Percentiles rank a stretch among this genome's conserved stretches.
phyloP scores from a whole-genome alignment of 768 basidiomycete species.

The Cystofilobasidium capitatum region DNA sequence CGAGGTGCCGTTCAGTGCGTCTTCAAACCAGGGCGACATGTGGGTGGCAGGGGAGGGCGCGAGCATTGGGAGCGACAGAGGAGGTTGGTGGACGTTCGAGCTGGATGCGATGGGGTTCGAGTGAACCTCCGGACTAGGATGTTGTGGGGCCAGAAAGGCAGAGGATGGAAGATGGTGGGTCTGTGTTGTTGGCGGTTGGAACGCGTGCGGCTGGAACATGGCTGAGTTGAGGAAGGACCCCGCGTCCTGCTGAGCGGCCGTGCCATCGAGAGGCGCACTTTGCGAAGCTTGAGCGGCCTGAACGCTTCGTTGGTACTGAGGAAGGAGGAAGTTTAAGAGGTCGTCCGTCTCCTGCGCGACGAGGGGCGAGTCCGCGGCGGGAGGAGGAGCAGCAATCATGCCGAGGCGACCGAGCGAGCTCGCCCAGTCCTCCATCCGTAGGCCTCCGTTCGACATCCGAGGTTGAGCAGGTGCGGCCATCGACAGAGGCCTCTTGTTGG shows the following conservation, averaged over 20 bases:
- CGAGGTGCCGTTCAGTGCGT: neutral
- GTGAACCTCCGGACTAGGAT: too few relatives aligned
- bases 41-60: neutral
- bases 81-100: too few relatives aligned
- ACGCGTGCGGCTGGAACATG: too few relatives aligned
- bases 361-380: neutral
- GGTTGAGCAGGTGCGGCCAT: neutral
- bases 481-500: neutral
- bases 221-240: too few relatives aligned
- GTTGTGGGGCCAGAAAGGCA: too few relatives aligned
- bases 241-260: neutral
- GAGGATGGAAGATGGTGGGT: too few relatives aligned
- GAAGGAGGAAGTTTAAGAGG: neutral
- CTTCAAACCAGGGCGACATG: neutral
- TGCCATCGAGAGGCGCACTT: neutral
- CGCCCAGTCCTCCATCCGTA: conserved; percentile 5
- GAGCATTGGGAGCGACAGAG: neutral
- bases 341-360: neutral
- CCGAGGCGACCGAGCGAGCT: neutral
- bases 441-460: neutral
- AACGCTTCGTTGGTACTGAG: neutral
- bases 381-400: neutral
- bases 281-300: neutral
- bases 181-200: too few relatives aligned
- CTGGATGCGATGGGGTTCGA: too few relatives aligned